Conservation (phyloP, 139 green algal genomes). For the Deuterostichococcus epilithicus region DNA sequence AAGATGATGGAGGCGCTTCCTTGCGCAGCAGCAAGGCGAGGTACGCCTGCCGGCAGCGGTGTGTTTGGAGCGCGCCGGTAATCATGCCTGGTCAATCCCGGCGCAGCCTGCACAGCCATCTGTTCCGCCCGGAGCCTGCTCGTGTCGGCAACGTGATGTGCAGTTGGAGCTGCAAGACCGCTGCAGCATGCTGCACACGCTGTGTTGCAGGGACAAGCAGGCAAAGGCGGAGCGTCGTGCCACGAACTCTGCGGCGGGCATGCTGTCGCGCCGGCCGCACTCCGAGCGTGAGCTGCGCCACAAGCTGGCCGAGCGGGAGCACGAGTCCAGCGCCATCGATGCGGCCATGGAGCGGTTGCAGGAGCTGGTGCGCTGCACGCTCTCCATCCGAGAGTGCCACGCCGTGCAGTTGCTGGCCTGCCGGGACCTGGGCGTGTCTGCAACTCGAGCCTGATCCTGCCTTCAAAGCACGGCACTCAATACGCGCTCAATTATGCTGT, state of each 20-base stretch:
- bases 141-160: too few relatives aligned
- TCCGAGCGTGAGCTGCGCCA: slow-evolving; percentile 21
- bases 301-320: slow-evolving; percentile 44
- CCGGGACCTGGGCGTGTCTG: background rate
- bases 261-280: slow-evolving; percentile 26
- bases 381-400: background rate
- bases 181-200: too few relatives aligned
- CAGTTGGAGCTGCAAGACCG: too few relatives aligned
- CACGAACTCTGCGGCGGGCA: slow-evolving; percentile 37
- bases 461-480: background rate
- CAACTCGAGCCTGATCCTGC: background rate
- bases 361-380: slow-evolving; percentile 18
- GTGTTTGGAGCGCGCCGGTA: too few relatives aligned
- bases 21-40: too few relatives aligned
- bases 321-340: slow-evolving; percentile 15
- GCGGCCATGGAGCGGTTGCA: slow-evolving; percentile 31
- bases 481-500: background rate
- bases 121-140: too few relatives aligned
- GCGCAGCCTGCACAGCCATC: too few relatives aligned
- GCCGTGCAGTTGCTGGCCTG: background rate
- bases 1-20: too few relatives aligned
- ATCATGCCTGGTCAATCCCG: too few relatives aligned
- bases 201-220: background rate
- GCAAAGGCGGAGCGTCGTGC: slow-evolving; percentile 11
- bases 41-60: too few relatives aligned